phyloP scores from a whole-genome alignment of 2,329 filamentous ascomycete species.

The Coniella vitis region DNA sequence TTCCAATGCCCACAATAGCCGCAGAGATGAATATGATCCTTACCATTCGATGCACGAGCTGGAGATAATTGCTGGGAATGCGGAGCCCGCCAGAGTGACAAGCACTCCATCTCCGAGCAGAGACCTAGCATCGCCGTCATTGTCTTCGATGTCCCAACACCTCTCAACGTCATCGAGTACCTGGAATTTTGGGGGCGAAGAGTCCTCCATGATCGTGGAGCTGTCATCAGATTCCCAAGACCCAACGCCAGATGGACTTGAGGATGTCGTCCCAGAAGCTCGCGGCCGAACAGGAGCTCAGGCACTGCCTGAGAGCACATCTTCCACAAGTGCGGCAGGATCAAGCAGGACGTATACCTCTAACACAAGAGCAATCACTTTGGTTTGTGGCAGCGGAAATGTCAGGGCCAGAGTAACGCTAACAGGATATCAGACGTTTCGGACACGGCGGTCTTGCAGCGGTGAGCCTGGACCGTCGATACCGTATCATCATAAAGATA shows the following conservation, averaged over 20 bases:
- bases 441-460: constrained; percentile 4
- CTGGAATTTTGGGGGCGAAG: not conserved
- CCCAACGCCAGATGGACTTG: not conserved
- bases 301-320: not conserved
- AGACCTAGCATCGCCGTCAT: constrained; percentile 4
- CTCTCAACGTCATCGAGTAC: not conserved
- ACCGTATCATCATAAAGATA: not conserved
- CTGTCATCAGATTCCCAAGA: not conserved
- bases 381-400: constrained; percentile 4
- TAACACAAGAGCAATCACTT: not conserved
- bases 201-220: not conserved
- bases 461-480: not conserved
- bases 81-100: not conserved
- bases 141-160: not conserved
- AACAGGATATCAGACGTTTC: constrained; percentile 8
- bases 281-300: not conserved
- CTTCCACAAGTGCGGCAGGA: too few relatives aligned
- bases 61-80: not conserved
- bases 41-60: not conserved
- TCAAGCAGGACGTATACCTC: not conserved
- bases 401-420: not conserved
- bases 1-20: not conserved
- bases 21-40: not conserved
- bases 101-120: not conserved
- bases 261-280: not conserved